phyloP scores from a whole-genome alignment of 2,329 filamentous ascomycete species.

The Colletotrichum sp. region DNA sequence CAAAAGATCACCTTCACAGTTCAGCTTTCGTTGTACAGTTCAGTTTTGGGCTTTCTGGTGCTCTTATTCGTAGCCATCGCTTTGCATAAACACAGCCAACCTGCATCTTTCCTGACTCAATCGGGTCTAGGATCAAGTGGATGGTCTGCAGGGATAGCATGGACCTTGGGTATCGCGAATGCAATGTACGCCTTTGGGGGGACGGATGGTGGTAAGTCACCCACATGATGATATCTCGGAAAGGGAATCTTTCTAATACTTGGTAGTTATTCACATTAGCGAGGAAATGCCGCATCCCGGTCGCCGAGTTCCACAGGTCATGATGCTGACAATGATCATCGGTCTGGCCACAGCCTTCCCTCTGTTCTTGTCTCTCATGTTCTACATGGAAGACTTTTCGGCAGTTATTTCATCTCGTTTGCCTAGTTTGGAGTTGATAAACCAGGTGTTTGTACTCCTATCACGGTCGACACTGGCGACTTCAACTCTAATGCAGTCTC shows the following conservation, averaged over 20 bases:
- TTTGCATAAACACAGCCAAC: background rate
- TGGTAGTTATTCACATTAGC: slow-evolving; percentile 12
- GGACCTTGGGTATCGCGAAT: slow-evolving; percentile 22
- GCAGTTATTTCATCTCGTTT: slow-evolving; percentile 27
- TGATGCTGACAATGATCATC: background rate
- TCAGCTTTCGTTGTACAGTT: background rate
- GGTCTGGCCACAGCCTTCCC: background rate
- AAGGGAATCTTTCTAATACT: background rate
- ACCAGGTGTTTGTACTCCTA: background rate
- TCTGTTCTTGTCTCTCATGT: background rate
- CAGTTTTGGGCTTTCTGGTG: background rate
- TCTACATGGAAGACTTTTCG: slow-evolving; percentile 24
- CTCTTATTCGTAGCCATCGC: background rate
- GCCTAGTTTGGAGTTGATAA: background rate
- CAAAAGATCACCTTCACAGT: background rate
- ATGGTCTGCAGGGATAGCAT: slow-evolving; percentile 20
- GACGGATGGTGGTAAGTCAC: slow-evolving; percentile 7
- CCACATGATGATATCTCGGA: background rate
- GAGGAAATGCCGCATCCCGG: slow-evolving; percentile 22
- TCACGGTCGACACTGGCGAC: slow-evolving; percentile 16
- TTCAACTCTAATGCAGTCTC: background rate
- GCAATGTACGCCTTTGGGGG: slow-evolving; percentile 24
- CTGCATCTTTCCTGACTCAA: background rate
- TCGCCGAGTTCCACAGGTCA: slow-evolving; percentile 14
- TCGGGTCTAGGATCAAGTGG: slow-evolving; percentile 8